phyloP scores from a whole-genome alignment of 73 alveolate genomes.

The Paramecium caudatum region DNA sequence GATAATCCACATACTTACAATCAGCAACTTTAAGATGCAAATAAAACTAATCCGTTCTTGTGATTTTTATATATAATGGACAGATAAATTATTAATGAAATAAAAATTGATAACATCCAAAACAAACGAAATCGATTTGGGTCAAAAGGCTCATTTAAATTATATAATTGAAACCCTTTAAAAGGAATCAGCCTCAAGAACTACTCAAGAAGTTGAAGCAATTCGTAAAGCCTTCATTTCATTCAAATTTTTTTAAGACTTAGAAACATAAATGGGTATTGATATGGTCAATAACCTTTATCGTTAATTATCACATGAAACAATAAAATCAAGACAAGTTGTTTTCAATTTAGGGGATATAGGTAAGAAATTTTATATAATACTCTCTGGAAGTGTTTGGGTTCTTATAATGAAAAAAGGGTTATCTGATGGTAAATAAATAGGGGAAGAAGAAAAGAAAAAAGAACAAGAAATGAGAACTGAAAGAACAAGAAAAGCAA shows the following conservation, averaged over 20 bases:
- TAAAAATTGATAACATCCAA: conserved; percentile 16
- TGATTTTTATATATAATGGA: neutral
- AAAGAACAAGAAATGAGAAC: neutral
- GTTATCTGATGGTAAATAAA: neutral
- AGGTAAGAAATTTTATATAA: conserved; percentile 55
- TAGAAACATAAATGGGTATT: conserved; percentile 52
- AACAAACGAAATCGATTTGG: neutral
- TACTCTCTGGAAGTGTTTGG: conserved; percentile 45
- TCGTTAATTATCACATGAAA: conserved; percentile 10
- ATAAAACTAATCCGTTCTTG: neutral
- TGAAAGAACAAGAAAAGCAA: conserved; percentile 4
- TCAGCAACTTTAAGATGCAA: neutral
- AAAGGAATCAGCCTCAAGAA: neutral
- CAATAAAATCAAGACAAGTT: neutral
- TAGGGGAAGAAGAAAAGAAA: conserved; percentile 1
- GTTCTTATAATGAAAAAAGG: conserved; percentile 49
- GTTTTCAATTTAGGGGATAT: conserved; percentile 55
- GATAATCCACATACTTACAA: conserved; percentile 8
- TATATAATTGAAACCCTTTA: conserved; percentile 1
- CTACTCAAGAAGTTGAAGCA: neutral
- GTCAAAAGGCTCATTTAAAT: conserved; percentile 28
- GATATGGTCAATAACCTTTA: conserved; percentile 59
- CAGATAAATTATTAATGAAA: conserved; percentile 4
- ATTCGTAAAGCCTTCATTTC: neutral
- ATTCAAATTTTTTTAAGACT: conserved; percentile 58